Percentiles rank a stretch among this genome's conserved stretches.
Evolutionary conservation across 768 basidiomycete species (phyloP).

Genomic region (Panaeolus papilionaceus): DNA sequence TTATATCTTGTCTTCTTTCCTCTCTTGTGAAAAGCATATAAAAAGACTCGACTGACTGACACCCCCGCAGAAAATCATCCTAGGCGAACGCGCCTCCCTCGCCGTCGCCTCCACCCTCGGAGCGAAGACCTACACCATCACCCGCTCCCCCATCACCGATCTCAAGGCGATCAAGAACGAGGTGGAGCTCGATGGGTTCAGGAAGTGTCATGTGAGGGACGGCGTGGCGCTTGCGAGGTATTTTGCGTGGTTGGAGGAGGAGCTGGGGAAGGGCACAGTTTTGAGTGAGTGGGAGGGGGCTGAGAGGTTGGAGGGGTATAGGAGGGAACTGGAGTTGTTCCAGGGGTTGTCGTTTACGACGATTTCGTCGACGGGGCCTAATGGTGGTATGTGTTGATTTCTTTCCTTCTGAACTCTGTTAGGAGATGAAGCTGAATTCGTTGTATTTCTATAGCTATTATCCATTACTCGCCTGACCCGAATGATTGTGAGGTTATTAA

Average conservation of each 20-base stretch:
- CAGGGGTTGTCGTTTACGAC: slow-evolving; percentile 90
- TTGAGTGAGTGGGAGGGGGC: slow-evolving; percentile 85
- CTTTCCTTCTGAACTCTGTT: too few species aligned
- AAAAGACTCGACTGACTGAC: not conserved
- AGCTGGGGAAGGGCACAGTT: slow-evolving; percentile 63
- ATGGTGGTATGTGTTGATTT: too few species aligned
- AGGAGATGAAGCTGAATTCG: too few species aligned
- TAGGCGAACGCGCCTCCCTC: slow-evolving; percentile 80
- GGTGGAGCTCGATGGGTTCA: slow-evolving; percentile 88
- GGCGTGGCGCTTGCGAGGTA: slow-evolving; percentile 88
- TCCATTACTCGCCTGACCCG: slow-evolving; percentile 89
- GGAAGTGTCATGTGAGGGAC: slow-evolving; percentile 87
- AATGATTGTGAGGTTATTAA: slow-evolving; percentile 75
- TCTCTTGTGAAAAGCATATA: too few species aligned
- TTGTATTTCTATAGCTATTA: too few species aligned
- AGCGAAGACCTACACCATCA: slow-evolving; percentile 62
- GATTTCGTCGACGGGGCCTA: slow-evolving; percentile 92
- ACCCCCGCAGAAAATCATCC: slow-evolving; percentile 64
- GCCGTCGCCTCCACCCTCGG: slow-evolving; percentile 86
- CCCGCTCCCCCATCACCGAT: slow-evolving; percentile 77
- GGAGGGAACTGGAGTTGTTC: slow-evolving; percentile 82
- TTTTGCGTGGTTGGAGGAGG: slow-evolving; percentile 94
- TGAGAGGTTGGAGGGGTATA: slow-evolving; percentile 75
- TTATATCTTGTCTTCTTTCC: slow-evolving; percentile 3
- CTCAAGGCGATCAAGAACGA: slow-evolving; percentile 83